Percentiles rank a stretch among this genome's conserved stretches.
These are phyloP conservation scores for Hydrangea macrophylla DNA, from an alignment of 148 eudicot species.

Conservation along the genomic window DNA sequence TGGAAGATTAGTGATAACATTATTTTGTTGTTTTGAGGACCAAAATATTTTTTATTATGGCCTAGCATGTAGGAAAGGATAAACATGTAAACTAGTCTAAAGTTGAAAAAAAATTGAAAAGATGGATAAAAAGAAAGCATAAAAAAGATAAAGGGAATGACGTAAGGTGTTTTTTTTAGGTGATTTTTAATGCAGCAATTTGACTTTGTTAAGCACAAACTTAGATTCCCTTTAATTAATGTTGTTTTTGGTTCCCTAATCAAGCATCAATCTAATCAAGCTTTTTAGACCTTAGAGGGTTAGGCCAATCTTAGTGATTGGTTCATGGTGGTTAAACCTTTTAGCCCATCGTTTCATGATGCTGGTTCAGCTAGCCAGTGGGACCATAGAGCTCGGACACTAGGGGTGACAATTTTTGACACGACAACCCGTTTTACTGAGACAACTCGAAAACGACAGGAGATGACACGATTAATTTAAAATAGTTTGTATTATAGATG, in stretches of 20 bases:
- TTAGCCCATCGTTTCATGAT: slow-evolving; percentile 49
- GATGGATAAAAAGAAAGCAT: slow-evolving; percentile 23
- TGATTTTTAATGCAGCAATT: slow-evolving; percentile 13
- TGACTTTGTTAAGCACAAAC: slow-evolving; percentile 8
- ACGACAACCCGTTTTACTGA: no score
- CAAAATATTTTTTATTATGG: background rate
- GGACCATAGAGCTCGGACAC: slow-evolving; percentile 24
- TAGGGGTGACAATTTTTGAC: no score
- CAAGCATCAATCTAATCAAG: slow-evolving; percentile 11
- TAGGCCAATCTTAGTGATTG: slow-evolving; percentile 22
- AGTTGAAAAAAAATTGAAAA: slow-evolving; percentile 19
- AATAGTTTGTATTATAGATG: no score
- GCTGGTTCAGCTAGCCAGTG: slow-evolving; percentile 15
- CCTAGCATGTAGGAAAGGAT: slow-evolving; percentile 14
- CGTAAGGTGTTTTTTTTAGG: background rate
- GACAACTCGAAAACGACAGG: no score
- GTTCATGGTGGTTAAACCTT: slow-evolving; percentile 27
- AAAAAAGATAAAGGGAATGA: background rate
- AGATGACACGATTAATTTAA: no score
- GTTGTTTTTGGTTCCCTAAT: slow-evolving; percentile 16
- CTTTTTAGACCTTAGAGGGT: slow-evolving; percentile 12
- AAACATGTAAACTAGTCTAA: slow-evolving; percentile 14
- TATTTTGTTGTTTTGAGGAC: background rate
- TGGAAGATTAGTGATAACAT: background rate
- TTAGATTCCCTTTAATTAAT: background rate